Percentiles rank a stretch among this genome's conserved stretches.
Evolutionary conservation across 768 basidiomycete species (phyloP).

Genomic region (Mycena maculata): DNA sequence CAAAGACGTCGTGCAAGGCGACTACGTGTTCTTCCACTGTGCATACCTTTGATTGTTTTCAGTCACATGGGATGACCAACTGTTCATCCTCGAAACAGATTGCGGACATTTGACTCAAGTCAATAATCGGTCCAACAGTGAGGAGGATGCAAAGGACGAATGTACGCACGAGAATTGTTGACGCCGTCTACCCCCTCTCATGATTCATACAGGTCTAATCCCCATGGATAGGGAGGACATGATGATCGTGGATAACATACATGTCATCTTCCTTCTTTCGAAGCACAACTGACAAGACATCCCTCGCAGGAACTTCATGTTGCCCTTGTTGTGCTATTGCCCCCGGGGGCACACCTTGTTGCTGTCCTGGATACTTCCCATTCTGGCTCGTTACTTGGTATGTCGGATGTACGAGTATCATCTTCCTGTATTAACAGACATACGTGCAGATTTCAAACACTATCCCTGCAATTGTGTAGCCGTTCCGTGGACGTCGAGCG

Average conservation of each 20-base stretch:
- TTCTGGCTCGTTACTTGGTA: slow-evolving; percentile 27
- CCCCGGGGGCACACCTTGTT: slow-evolving; percentile 21
- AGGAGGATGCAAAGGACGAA: slow-evolving; percentile 29
- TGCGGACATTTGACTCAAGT: slow-evolving; percentile 23
- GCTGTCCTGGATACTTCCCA: slow-evolving; percentile 29
- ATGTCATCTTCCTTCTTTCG: background rate
- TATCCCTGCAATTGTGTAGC: slow-evolving; percentile 21
- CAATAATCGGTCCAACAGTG: background rate
- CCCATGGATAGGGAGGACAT: slow-evolving; percentile 7
- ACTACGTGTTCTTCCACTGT: slow-evolving; percentile 37
- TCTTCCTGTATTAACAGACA: background rate
- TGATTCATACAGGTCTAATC: slow-evolving; percentile 3
- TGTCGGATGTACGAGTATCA: background rate
- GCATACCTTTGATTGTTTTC: background rate
- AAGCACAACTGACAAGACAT: no score
- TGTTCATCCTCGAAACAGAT: background rate
- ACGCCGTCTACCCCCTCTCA: no score
- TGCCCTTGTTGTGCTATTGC: slow-evolving; percentile 16
- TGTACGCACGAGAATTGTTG: background rate
- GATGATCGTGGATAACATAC: slow-evolving; percentile 17
- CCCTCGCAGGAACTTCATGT: slow-evolving; percentile 29
- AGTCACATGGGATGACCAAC: background rate
- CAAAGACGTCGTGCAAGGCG: slow-evolving; percentile 9
- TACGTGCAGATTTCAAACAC: slow-evolving; percentile 22
- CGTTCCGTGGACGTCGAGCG: no score